A percentile compares a stretch with the other conserved stretches of the same genome.
Evolutionary conservation across 2,329 filamentous ascomycete species (phyloP).

Genomic region (Trichoderma lentiforme): DNA sequence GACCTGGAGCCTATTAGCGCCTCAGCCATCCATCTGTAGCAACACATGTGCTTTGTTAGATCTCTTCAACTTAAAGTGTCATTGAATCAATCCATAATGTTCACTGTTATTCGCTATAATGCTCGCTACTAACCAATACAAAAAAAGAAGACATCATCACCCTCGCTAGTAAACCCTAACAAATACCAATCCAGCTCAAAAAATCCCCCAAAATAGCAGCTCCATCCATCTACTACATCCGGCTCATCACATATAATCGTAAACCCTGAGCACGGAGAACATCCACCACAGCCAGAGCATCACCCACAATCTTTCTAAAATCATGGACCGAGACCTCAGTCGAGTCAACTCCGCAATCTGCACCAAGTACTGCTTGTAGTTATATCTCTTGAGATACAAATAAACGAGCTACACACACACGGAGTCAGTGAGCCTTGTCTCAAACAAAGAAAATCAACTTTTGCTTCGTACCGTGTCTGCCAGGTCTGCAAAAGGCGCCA

Average conservation of each 20-base stretch:
- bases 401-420: not conserved
- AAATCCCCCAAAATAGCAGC: not conserved
- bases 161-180: not conserved
- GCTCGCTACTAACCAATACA: not conserved
- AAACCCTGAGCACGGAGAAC: not conserved
- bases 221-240: not conserved
- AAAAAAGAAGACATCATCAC: not conserved
- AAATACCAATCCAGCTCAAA: not conserved
- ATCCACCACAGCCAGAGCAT: not conserved
- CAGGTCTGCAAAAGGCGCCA: conserved; percentile 25
- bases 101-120: not conserved
- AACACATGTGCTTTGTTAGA: not conserved
- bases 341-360: not conserved
- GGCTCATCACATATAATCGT: not conserved
- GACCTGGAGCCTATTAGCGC: not conserved
- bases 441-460: not conserved
- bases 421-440: not conserved
- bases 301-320: not conserved
- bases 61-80: not conserved
- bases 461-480: conserved; percentile 22
- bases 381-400: not conserved
- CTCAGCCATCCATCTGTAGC: not conserved
- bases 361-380: not conserved
- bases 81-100: not conserved
- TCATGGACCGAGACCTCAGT: not conserved